Evolutionary conservation across 257 asterid genomes (phyloP), one percentile per base, ranked within the genome.

Genomic region (Sherardia arvensis): DNA sequence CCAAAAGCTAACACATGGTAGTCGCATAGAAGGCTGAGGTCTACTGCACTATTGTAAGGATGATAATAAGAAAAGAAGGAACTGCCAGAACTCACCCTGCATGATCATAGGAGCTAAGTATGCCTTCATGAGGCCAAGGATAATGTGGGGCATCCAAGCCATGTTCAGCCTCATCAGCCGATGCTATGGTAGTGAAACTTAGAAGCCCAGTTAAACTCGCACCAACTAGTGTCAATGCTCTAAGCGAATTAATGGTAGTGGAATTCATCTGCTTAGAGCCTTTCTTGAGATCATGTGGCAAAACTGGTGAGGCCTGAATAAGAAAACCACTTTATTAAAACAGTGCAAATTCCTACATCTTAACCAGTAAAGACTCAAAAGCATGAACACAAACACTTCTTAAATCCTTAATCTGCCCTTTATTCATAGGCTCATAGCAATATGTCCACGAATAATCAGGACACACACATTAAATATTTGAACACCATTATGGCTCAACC

Each of bases 101-200:
- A 72, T 86, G 95, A 75, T 86, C 91, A 65, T 86, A 86, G 54
- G 95, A 84, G 71, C 85, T 84, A 58, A 86, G 83, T 53, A 86
- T 82, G 77, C 95, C 91, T 59, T 73, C 22, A 67, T 86, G 91
- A 61, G 95, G 95, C 95, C 95, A 86, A 21, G 91, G 95, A 73
- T 86, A 82, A 75, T 27, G 69, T 22, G 91, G 69, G 66, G 49
- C 71, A 36, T 77, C 95, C 76, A 87, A 73, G 36, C 95, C 95
- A 76, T 87, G 91, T 71, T 87, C 95, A 47, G 91, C 95, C 79
- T 87, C 91, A 74, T 84, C 95, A 55, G 89, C 85, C 69, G 91
- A 72, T 64, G 91, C 77, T n/a, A 80, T 47, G 68, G 91, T 82
- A 61, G 89, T 82, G 74, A 82, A 80, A 76, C 95, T 77, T n/a